These are phyloP conservation scores for Radiomyces spectabilis DNA, from an alignment of 192 early-diverging fungal genomes.

Conservation along the genomic window DNA sequence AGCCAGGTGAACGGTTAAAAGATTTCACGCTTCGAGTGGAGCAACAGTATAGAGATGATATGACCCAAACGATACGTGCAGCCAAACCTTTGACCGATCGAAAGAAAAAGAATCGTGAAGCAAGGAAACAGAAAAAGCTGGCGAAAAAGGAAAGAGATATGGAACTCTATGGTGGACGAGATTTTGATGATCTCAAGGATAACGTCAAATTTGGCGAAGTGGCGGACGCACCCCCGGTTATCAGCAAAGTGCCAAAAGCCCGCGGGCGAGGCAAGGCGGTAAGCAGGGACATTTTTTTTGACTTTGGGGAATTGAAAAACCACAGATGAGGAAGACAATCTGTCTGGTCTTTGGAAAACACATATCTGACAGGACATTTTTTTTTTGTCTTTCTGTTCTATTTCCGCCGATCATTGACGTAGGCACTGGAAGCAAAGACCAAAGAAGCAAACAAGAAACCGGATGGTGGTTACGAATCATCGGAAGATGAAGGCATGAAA, in stretches of 20 bases:
- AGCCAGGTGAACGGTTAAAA: constrained; percentile 16
- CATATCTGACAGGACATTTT: too few relatives aligned
- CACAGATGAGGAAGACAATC: too few relatives aligned
- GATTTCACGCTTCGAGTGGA: constrained; percentile 40
- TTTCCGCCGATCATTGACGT: too few relatives aligned
- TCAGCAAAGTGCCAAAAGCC: constrained; percentile 39
- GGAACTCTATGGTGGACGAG: constrained; percentile 29
- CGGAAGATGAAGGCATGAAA: constrained; percentile 32
- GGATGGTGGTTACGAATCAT: constrained; percentile 26
- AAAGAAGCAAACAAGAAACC: constrained; percentile 1
- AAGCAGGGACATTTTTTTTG: too few relatives aligned
- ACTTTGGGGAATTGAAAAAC: too few relatives aligned
- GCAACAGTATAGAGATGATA: constrained; percentile 26
- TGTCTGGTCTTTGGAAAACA: too few relatives aligned
- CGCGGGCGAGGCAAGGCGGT: constrained; percentile 37
- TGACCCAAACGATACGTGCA: constrained; percentile 28
- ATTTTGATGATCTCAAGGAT: constrained; percentile 47
- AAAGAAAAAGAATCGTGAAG: constrained; percentile 41
- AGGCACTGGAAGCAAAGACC: constrained; percentile 19
- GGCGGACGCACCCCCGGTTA: constrained; percentile 42
- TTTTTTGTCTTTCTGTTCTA: too few relatives aligned
- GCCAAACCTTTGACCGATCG: constrained; percentile 28
- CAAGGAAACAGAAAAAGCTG: constrained; percentile 35
- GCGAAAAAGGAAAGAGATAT: constrained; percentile 29
- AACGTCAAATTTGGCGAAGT: constrained; percentile 47